Conservation (phyloP, 352 stramenopile genomes). For the Phytophthora sansomeana region DNA sequence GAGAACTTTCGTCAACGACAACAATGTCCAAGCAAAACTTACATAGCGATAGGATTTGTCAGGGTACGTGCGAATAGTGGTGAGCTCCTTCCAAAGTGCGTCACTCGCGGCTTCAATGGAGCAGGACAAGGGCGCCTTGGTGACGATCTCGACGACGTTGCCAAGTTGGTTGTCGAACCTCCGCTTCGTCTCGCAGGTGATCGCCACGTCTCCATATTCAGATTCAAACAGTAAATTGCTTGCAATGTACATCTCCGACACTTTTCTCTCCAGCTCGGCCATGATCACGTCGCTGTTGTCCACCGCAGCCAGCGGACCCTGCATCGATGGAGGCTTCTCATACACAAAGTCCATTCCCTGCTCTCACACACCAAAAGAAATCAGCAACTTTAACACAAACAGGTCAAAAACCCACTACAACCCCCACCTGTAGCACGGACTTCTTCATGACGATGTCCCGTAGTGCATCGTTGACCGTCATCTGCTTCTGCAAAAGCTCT, state of each 20-base stretch:
- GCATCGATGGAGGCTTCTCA: not conserved
- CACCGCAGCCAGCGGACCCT: slow-evolving; percentile 4
- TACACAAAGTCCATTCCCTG: slow-evolving; percentile 32
- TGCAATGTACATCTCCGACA: slow-evolving; percentile 27
- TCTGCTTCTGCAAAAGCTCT: slow-evolving; percentile 25
- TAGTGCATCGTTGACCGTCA: slow-evolving; percentile 25
- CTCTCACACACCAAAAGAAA: not conserved
- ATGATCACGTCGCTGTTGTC: slow-evolving; percentile 38
- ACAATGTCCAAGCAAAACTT: slow-evolving; percentile 7
- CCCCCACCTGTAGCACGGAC: slow-evolving; percentile 25
- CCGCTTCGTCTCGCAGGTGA: slow-evolving; percentile 23
- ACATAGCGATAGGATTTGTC: slow-evolving; percentile 47
- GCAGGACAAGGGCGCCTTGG: slow-evolving; percentile 23
- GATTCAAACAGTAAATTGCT: slow-evolving; percentile 2
- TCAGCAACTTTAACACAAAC: slow-evolving; percentile 1
- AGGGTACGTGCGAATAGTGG: slow-evolving; percentile 23
- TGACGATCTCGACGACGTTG: slow-evolving; percentile 26
- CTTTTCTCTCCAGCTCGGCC: slow-evolving; percentile 29
- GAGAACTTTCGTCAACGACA: too few relatives aligned
- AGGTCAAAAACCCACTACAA: not conserved
- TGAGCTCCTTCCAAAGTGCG: slow-evolving; percentile 35
- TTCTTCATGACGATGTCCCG: slow-evolving; percentile 22
- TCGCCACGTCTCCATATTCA: not conserved
- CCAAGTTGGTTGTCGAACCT: slow-evolving; percentile 9
- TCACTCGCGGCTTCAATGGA: slow-evolving; percentile 22